Evolutionary conservation across 495 filamentous ascomycete genomes (phyloP).

Genomic region (Filosporella fistucella): DNA sequence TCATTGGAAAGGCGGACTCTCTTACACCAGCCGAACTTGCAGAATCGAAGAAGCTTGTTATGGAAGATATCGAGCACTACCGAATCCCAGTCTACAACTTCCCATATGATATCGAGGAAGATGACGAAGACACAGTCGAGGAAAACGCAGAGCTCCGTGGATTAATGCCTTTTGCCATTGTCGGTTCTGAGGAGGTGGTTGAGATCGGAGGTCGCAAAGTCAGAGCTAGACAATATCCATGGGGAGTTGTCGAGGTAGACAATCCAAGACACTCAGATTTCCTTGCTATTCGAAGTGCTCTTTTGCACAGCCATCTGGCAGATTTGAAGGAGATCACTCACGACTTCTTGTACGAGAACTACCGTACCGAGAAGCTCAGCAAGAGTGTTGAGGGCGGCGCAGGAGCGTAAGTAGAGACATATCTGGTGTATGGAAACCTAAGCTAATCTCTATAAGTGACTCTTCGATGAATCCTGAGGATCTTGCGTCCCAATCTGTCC

Average conservation of each 20-base stretch:
- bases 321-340: conserved; percentile 99
- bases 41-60: conserved; percentile 98
- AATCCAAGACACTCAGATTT: conserved; percentile 99
- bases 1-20: conserved; percentile 97
- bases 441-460: conserved; percentile 45
- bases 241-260: conserved; percentile 98
- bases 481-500: conserved; percentile 91
- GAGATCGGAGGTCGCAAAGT: conserved; percentile 91
- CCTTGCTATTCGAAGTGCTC: conserved; percentile 90
- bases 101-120: conserved; percentile 98
- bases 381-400: conserved; percentile 95
- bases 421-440: conserved; percentile 1
- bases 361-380: conserved; percentile 99
- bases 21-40: conserved; percentile 94
- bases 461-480: conserved; percentile 98
- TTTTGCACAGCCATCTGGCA: conserved; percentile 94
- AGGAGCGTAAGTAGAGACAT: conserved; percentile 80
- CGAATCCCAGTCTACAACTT: conserved; percentile 99
- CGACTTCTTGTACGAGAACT: conserved; percentile 99
- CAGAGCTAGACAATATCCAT: conserved; percentile 94
- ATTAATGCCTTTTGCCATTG: conserved; percentile 98
- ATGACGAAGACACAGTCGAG: conserved; percentile 98
- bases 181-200: conserved; percentile 91
- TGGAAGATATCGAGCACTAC: conserved; percentile 99
- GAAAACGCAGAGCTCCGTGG: conserved; percentile 96